Evolutionary conservation across 2,329 filamentous ascomycete species (phyloP).

Genomic region (Mycosphaerella sp.): DNA sequence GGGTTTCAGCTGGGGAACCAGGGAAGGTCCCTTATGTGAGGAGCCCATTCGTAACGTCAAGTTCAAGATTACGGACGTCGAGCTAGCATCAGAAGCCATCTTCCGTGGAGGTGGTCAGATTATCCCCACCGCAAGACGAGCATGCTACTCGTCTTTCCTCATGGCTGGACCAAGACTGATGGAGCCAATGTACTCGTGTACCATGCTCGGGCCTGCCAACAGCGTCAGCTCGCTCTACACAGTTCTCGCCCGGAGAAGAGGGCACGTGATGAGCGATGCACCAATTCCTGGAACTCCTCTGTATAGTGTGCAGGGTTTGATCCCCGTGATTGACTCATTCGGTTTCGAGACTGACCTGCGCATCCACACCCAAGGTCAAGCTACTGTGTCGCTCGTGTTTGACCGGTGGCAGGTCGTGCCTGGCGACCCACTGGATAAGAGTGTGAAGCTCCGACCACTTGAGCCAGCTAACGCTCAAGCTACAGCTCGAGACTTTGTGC

Average conservation of each 20-base stretch:
- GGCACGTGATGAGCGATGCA: slow-evolving; percentile 89
- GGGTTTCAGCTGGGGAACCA: slow-evolving; percentile 92
- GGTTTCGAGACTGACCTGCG: slow-evolving; percentile 96
- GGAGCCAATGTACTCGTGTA: slow-evolving; percentile 91
- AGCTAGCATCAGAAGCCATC: slow-evolving; percentile 82
- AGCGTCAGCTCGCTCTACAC: slow-evolving; percentile 87
- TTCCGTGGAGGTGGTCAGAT: slow-evolving; percentile 95
- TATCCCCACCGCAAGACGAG: slow-evolving; percentile 86
- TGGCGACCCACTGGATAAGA: slow-evolving; percentile 86
- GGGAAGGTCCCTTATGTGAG: slow-evolving; percentile 95
- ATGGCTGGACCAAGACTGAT: slow-evolving; percentile 95
- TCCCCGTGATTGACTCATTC: slow-evolving; percentile 95
- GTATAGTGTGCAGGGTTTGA: slow-evolving; percentile 81
- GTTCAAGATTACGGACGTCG: slow-evolving; percentile 89
- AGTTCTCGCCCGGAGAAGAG: slow-evolving; percentile 77
- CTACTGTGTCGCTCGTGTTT: slow-evolving; percentile 85
- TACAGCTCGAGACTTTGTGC: slow-evolving; percentile 88
- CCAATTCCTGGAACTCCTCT: slow-evolving; percentile 91
- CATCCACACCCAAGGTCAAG: slow-evolving; percentile 91
- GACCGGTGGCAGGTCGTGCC: slow-evolving; percentile 95
- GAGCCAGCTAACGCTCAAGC: slow-evolving; percentile 84
- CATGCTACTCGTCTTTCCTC: slow-evolving; percentile 92
- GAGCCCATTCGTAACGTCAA: slow-evolving; percentile 98
- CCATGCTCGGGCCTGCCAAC: slow-evolving; percentile 87
- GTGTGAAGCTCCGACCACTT: slow-evolving; percentile 72